A percentile compares a stretch with the other conserved stretches of the same genome.
Conservation (phyloP, 2,329 filamentous ascomycete genomes). For the Fonsecaea erecta region DNA sequence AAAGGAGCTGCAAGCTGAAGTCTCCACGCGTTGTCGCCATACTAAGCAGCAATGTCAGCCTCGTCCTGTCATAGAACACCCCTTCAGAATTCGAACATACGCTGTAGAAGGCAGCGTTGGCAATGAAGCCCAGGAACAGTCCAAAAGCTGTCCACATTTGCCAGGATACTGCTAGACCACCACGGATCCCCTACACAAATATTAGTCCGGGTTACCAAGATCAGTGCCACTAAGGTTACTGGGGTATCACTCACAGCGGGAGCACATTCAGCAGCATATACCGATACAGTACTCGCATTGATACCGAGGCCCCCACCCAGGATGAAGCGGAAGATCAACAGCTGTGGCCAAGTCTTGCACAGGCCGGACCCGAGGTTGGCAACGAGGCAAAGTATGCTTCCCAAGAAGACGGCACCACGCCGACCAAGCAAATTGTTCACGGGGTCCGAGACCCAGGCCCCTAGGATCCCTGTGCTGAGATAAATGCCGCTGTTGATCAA, state of each 20-base stretch:
- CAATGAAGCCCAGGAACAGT: slow-evolving; percentile 69
- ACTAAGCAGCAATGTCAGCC: slow-evolving; percentile 18
- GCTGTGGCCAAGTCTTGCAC: slow-evolving; percentile 62
- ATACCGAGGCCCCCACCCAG: slow-evolving; percentile 41
- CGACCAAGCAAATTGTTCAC: slow-evolving; percentile 73
- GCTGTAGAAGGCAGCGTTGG: slow-evolving; percentile 67
- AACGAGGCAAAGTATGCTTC: slow-evolving; percentile 61
- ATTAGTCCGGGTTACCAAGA: background rate
- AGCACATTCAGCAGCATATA: slow-evolving; percentile 55
- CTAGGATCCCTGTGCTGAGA: slow-evolving; percentile 57
- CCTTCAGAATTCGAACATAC: slow-evolving; percentile 38
- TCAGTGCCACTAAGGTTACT: background rate
- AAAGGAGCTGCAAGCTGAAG: slow-evolving; percentile 68
- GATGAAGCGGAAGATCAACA: slow-evolving; percentile 60
- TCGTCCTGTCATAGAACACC: background rate
- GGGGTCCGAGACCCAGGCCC: slow-evolving; percentile 71
- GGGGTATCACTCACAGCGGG: slow-evolving; percentile 44
- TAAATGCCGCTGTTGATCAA: slow-evolving; percentile 66
- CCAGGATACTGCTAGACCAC: slow-evolving; percentile 59
- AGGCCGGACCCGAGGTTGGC: slow-evolving; percentile 58
- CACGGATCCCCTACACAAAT: slow-evolving; percentile 46
- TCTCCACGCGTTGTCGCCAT: slow-evolving; percentile 63
- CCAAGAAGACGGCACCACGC: slow-evolving; percentile 69
- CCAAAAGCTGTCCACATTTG: slow-evolving; percentile 59
- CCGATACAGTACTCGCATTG: slow-evolving; percentile 52